Evolutionary conservation across 495 filamentous ascomycete genomes (phyloP), one percentile per base, ranked within the genome.

Genomic region (Penicillium macrosclerotiorum): DNA sequence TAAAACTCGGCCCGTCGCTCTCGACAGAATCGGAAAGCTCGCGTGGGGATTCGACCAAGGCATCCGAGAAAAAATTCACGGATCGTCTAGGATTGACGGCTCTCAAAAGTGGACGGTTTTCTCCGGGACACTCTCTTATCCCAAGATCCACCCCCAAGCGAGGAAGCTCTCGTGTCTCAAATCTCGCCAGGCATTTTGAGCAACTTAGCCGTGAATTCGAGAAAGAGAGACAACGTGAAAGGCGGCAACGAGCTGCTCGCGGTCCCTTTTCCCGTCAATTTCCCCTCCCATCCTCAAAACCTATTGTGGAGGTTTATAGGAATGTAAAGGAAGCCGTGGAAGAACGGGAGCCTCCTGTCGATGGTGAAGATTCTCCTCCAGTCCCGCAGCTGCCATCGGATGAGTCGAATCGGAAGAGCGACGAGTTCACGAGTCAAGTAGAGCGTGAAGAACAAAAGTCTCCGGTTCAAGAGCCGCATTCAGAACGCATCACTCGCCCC

Each of bases 151-250:
- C 94, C 25, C 80, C 78, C 7, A 77, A 75, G 49, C 78, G 71
- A 33, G 85, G 77, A 32, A 82, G 85, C 38, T 77, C 84, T 1
- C 87, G 85, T 38, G 94, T 99, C 1, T 90, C 88, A 4, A 88
- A 80, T 4, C 77, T 97, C 23, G 90, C 94, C 11, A 90, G 88
- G 57, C 94, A 97, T 63, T 96, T 97, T 57, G 94, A 99, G 62
- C 90, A 96, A 59, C 67, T 99, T 25, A 95, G 89, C 46, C 85
- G 91, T 5, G 94, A 99, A 54, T 97, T 98, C 52, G 91, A 99
- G 57, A 94, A 90, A 59, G 92, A 97, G 70, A 77, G 94, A 27
- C 78, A 91, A 37, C 86, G 85, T 45, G 91, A 99, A 57, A 80
- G 85, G 59, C 82, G 83, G 37, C 85, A 90, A 55, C 77, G 89